Evolutionary conservation across 805 yeast species (phyloP).

Genomic region (Wickerhamiella hasegawae): DNA sequence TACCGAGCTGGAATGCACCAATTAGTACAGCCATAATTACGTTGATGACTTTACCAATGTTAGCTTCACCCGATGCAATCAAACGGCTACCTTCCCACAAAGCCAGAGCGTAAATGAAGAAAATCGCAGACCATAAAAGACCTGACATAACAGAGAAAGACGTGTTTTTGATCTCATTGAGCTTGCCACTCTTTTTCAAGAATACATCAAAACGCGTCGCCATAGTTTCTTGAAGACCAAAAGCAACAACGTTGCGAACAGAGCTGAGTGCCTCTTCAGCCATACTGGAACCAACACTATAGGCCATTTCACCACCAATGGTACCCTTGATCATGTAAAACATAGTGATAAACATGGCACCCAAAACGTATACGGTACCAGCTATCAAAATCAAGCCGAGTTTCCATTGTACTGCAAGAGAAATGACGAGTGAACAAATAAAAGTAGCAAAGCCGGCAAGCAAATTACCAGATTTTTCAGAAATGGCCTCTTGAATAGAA

Average conservation of each 20-base stretch:
- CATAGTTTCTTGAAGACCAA: constrained; percentile 19
- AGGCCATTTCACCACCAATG: constrained; percentile 8
- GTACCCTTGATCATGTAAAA: constrained; percentile 9
- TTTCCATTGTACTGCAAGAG: constrained; percentile 18
- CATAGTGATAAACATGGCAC: constrained; percentile 15
- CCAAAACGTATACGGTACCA: constrained; percentile 16
- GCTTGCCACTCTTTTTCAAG: constrained; percentile 9
- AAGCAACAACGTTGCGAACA: constrained; percentile 24
- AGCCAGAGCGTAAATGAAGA: constrained; percentile 16
- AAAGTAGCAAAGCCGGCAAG: constrained; percentile 22
- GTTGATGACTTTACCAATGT: constrained; percentile 8
- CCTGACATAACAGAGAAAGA: constrained; percentile 14
- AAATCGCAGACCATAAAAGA: constrained; percentile 14
- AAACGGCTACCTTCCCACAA: constrained; percentile 21
- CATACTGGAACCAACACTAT: constrained; percentile 19
- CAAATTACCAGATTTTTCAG: constrained; percentile 22
- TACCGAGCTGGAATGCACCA: constrained; percentile 19
- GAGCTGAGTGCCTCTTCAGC: constrained; percentile 24
- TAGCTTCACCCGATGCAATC: constrained; percentile 9
- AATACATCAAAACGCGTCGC: constrained; percentile 11
- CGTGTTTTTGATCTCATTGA: constrained; percentile 2
- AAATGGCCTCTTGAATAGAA: constrained; percentile 23
- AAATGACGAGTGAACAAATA: constrained; percentile 20
- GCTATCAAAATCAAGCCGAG: constrained; percentile 20
- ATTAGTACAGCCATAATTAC: constrained; percentile 14